Evolutionary conservation across 2,329 filamentous ascomycete species (phyloP).

Genomic region (Ophiosphaerella narmari): DNA sequence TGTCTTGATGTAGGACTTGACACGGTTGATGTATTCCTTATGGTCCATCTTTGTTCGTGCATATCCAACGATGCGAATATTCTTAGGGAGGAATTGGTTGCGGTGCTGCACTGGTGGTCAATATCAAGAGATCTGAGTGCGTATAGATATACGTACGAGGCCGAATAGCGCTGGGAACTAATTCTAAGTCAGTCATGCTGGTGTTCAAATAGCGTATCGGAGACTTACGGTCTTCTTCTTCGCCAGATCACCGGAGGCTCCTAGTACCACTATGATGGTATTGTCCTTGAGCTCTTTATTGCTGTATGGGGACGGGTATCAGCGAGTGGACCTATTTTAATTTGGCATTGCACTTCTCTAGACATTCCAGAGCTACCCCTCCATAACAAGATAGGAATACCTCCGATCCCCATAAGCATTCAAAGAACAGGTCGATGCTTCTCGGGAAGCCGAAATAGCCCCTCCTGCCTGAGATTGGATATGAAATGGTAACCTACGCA

Average conservation of each 20-base stretch:
- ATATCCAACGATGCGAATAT: slow-evolving; percentile 97
- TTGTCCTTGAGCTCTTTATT: slow-evolving; percentile 97
- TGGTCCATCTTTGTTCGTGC: slow-evolving; percentile 99
- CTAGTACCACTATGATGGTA: slow-evolving; percentile 94
- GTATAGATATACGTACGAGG: slow-evolving; percentile 69
- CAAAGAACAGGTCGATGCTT: neutral
- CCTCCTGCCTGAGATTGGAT: neutral
- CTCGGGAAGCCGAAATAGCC: too few species aligned
- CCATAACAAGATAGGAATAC: neutral
- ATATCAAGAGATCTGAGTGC: slow-evolving; percentile 4
- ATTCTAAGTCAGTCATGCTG: slow-evolving; percentile 25
- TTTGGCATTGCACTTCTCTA: slow-evolving; percentile 1
- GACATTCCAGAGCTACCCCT: slow-evolving; percentile 15
- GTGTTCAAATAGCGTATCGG: slow-evolving; percentile 3
- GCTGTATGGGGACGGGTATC: slow-evolving; percentile 56
- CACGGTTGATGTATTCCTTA: slow-evolving; percentile 88
- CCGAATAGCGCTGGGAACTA: slow-evolving; percentile 97
- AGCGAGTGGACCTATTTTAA: slow-evolving; percentile 21
- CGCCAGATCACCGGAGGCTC: slow-evolving; percentile 94
- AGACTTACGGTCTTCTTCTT: slow-evolving; percentile 96
- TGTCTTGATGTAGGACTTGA: slow-evolving; percentile 98
- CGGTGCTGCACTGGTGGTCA: slow-evolving; percentile 70
- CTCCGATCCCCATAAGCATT: neutral
- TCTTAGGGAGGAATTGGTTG: slow-evolving; percentile 97
- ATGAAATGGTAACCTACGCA: slow-evolving; percentile 46